A percentile compares a stretch with the other conserved stretches of the same genome.
Conservation (phyloP, 768 basidiomycete genomes). For the Tulasnella sp. region DNA sequence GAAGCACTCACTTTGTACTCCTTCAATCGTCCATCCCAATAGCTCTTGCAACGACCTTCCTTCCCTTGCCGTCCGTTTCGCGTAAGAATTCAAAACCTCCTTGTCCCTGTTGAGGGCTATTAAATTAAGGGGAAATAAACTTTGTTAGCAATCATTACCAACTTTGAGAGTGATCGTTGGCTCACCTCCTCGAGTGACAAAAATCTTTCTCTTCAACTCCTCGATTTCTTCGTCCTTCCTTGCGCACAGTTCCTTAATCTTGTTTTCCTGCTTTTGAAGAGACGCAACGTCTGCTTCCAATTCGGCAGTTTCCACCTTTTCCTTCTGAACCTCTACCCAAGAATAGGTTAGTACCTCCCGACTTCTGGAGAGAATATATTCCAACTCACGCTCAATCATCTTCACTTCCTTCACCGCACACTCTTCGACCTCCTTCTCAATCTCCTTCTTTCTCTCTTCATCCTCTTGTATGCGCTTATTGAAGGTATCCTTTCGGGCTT, state of each 20-base stretch:
- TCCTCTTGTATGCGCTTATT: slow-evolving; percentile 47
- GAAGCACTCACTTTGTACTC: slow-evolving; percentile 39
- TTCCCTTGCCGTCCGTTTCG: slow-evolving; percentile 4
- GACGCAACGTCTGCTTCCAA: slow-evolving; percentile 34
- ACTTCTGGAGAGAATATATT: neutral
- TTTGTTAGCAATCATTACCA: neutral
- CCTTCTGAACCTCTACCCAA: slow-evolving; percentile 50
- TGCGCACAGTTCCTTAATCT: slow-evolving; percentile 34
- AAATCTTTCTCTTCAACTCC: slow-evolving; percentile 33
- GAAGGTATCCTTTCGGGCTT: slow-evolving; percentile 51
- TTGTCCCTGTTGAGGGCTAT: slow-evolving; percentile 3
- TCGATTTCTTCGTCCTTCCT: slow-evolving; percentile 42
- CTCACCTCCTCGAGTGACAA: slow-evolving; percentile 6
- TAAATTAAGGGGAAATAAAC: no score
- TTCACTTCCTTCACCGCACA: slow-evolving; percentile 73
- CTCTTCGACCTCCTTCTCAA: slow-evolving; percentile 56
- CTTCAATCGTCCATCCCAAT: slow-evolving; percentile 59
- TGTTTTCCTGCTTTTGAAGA: slow-evolving; percentile 21
- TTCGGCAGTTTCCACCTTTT: slow-evolving; percentile 44
- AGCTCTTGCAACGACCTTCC: slow-evolving; percentile 22
- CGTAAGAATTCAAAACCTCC: slow-evolving; percentile 9
- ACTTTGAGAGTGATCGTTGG: neutral
- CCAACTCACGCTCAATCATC: slow-evolving; percentile 56
- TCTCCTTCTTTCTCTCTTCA: slow-evolving; percentile 44
- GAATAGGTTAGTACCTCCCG: neutral